phyloP scores from a whole-genome alignment of 2,329 filamentous ascomycete species.

The Penicillium decumbens region DNA sequence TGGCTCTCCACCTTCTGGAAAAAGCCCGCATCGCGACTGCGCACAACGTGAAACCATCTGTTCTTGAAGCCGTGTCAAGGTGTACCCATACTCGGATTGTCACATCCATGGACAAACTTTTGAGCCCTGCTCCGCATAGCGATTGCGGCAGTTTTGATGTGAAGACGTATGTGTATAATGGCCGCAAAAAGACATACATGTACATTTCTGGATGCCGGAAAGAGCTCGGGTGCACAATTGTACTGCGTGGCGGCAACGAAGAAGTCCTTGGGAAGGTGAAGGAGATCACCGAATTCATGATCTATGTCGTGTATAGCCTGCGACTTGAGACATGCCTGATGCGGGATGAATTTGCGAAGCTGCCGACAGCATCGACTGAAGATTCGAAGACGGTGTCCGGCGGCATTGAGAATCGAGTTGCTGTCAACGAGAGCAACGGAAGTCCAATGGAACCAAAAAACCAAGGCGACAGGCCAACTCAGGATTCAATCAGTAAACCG shows the following conservation, averaged over 20 bases:
- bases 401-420: constrained; percentile 10
- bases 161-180: constrained; percentile 85
- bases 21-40: constrained; percentile 87
- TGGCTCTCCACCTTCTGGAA: constrained; percentile 82
- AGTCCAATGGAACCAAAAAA: constrained; percentile 2
- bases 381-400: constrained; percentile 24
- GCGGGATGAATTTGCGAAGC: constrained; percentile 83
- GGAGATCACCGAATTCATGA: constrained; percentile 95
- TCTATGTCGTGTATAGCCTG: constrained; percentile 96
- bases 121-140: constrained; percentile 67
- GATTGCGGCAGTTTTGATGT: constrained; percentile 88
- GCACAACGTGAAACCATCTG: constrained; percentile 94
- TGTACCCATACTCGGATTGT: constrained; percentile 90
- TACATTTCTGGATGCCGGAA: constrained; percentile 87
- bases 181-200: constrained; percentile 88
- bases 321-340: constrained; percentile 93
- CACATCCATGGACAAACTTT: constrained; percentile 89
- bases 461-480: constrained; percentile 14
- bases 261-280: constrained; percentile 73
- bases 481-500: constrained; percentile 15
- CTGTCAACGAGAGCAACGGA: constrained; percentile 1
- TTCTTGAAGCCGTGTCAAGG: constrained; percentile 88
- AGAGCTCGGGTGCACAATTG: constrained; percentile 90
- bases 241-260: constrained; percentile 74
- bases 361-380: constrained; percentile 60